Conservation (phyloP, 352 stramenopile species). For the Phytopythium chamaehyphon region DNA sequence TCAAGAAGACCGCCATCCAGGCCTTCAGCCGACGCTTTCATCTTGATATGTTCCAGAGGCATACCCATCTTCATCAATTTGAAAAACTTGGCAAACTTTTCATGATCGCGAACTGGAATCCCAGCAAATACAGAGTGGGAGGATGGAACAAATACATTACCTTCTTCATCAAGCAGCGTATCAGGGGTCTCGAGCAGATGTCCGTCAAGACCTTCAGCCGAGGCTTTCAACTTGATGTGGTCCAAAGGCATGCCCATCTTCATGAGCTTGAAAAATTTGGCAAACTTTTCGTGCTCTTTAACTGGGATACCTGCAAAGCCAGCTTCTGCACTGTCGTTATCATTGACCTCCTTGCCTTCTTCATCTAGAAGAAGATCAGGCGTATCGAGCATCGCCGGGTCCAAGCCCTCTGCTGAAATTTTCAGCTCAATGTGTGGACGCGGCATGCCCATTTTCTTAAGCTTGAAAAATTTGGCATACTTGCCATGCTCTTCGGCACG, state of each 20-base stretch:
- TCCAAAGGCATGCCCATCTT: constrained; percentile 86
- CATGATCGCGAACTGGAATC: constrained; percentile 55
- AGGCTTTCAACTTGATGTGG: constrained; percentile 88
- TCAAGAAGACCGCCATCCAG: constrained; percentile 86
- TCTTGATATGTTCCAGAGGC: constrained; percentile 71
- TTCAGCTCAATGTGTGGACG: constrained; percentile 91
- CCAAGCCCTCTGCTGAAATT: constrained; percentile 90
- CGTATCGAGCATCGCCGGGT: constrained; percentile 82
- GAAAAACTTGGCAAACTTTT: constrained; percentile 74
- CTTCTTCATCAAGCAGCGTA: constrained; percentile 44
- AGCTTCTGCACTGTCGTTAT: constrained; percentile 6
- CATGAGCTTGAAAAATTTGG: constrained; percentile 95
- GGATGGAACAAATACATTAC: constrained; percentile 29
- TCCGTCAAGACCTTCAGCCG: constrained; percentile 52
- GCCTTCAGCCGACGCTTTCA: constrained; percentile 77
- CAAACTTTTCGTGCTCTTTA: constrained; percentile 88
- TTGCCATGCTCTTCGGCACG: constrained; percentile 63
- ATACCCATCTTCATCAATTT: constrained; percentile 85
- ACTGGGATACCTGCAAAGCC: constrained; percentile 40
- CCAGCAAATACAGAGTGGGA: constrained; percentile 9
- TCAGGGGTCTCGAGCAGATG: constrained; percentile 57
- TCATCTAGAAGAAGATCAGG: constrained; percentile 60
- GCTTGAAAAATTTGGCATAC: constrained; percentile 93
- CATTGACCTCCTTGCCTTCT: constrained; percentile 55
- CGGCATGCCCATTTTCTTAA: constrained; percentile 95